These are phyloP conservation scores for Amylostereum areolatum DNA, from an alignment of 1,284 basidiomycete genomes.

Conservation along the genomic window DNA sequence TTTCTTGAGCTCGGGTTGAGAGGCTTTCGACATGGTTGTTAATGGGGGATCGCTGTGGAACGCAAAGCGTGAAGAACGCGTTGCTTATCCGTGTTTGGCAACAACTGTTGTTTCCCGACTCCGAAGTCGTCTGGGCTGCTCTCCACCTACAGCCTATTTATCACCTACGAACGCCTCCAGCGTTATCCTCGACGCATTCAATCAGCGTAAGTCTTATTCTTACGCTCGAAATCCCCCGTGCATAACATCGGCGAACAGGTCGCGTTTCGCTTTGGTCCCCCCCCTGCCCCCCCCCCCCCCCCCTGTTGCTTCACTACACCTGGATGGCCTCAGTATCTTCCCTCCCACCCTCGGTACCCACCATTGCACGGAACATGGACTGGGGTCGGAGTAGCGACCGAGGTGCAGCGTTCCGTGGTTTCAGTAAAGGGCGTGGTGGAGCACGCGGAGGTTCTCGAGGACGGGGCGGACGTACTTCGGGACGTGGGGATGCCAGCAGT, in stretches of 20 bases:
- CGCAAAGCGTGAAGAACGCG: background rate
- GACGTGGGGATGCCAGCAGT: slow-evolving; percentile 22
- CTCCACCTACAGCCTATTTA: too few species aligned
- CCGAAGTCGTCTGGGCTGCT: too few species aligned
- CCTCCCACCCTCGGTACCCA: background rate
- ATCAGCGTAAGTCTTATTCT: too few species aligned
- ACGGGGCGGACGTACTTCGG: slow-evolving; percentile 31
- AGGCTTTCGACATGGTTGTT: slow-evolving; percentile 78
- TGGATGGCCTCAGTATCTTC: background rate
- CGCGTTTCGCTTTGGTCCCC: too few species aligned
- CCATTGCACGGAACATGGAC: slow-evolving; percentile 23
- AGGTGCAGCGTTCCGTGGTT: slow-evolving; percentile 41
- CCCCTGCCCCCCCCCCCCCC: too few species aligned
- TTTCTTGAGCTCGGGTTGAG: slow-evolving; percentile 93
- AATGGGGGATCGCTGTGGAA: slow-evolving; percentile 5
- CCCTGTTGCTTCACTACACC: too few species aligned
- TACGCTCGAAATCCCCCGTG: too few species aligned
- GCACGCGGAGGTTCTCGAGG: slow-evolving; percentile 29
- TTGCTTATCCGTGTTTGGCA: slow-evolving; percentile 5
- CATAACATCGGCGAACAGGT: too few species aligned
- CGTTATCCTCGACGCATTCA: too few species aligned
- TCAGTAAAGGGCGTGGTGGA: slow-evolving; percentile 19
- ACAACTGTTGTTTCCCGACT: background rate
- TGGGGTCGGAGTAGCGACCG: slow-evolving; percentile 44
- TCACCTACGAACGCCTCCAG: too few species aligned